phyloP scores from a whole-genome alignment of 169 alveolate genomes.

The Theileria equi region DNA sequence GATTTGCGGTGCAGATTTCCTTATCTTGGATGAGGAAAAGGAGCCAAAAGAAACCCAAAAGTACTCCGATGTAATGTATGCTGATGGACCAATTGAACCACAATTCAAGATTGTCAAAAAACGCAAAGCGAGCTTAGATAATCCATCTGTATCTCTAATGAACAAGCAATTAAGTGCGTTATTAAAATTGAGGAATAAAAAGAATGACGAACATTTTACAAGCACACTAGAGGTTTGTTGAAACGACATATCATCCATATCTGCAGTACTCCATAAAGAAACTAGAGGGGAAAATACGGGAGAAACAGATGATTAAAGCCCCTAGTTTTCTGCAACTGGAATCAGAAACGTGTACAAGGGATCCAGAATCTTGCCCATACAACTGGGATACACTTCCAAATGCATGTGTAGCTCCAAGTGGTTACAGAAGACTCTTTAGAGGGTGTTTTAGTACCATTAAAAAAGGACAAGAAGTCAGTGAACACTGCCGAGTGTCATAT shows the following conservation, averaged over 20 bases:
- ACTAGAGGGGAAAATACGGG: slow-evolving; percentile 19
- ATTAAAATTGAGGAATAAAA: slow-evolving; percentile 41
- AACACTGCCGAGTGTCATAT: slow-evolving; percentile 3
- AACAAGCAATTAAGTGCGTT: slow-evolving; percentile 67
- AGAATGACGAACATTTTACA: slow-evolving; percentile 43
- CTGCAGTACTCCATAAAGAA: slow-evolving; percentile 4
- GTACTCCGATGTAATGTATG: slow-evolving; percentile 22
- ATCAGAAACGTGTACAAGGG: not conserved
- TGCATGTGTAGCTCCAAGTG: slow-evolving; percentile 22
- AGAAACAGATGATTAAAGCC: slow-evolving; percentile 7
- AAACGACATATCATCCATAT: not conserved
- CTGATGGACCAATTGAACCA: slow-evolving; percentile 29
- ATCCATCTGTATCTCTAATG: slow-evolving; percentile 32
- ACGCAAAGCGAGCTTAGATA: slow-evolving; percentile 15
- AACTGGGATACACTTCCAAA: slow-evolving; percentile 8
- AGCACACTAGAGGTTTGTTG: slow-evolving; percentile 30
- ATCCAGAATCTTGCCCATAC: not conserved
- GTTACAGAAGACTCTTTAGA: slow-evolving; percentile 33
- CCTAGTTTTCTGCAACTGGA: slow-evolving; percentile 24
- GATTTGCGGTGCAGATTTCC: slow-evolving; percentile 57
- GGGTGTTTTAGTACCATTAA: slow-evolving; percentile 37
- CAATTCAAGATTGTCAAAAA: slow-evolving; percentile 22
- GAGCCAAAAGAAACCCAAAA: not conserved
- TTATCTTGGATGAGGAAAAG: slow-evolving; percentile 2
- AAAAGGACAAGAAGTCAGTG: slow-evolving; percentile 3